These are phyloP conservation scores for Ceratocystis ficicola DNA, from an alignment of 2,329 filamentous ascomycete species.

Conservation along the genomic window DNA sequence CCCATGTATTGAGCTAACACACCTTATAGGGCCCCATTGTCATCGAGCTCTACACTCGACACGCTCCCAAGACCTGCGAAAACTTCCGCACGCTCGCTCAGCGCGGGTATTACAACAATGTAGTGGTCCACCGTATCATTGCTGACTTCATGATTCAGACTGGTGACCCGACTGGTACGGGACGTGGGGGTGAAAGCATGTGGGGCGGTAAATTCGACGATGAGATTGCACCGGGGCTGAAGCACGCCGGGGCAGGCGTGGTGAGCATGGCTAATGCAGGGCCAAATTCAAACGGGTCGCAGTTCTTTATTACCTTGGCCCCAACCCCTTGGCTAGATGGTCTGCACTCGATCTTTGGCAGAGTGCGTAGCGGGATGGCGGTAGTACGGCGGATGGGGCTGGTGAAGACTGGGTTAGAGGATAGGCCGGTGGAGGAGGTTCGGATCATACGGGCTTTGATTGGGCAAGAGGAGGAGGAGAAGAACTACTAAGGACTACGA, in stretches of 20 bases:
- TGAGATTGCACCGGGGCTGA: slow-evolving; percentile 66
- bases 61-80: slow-evolving; percentile 78
- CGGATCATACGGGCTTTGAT: slow-evolving; percentile 64
- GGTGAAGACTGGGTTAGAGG: slow-evolving; percentile 70
- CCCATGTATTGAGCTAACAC: neutral
- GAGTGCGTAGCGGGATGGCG: slow-evolving; percentile 71
- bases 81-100: slow-evolving; percentile 74
- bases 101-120: slow-evolving; percentile 77
- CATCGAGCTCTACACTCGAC: slow-evolving; percentile 77
- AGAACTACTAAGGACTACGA: neutral
- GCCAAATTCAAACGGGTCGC: slow-evolving; percentile 82
- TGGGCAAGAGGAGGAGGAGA: slow-evolving; percentile 41
- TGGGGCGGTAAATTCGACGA: slow-evolving; percentile 92
- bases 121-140: slow-evolving; percentile 89
- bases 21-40: slow-evolving; percentile 59
- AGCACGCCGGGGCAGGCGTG: slow-evolving; percentile 88
- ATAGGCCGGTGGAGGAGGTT: slow-evolving; percentile 69
- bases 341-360: slow-evolving; percentile 92
- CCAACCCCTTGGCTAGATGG: slow-evolving; percentile 94
- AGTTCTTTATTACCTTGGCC: slow-evolving; percentile 92
- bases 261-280: slow-evolving; percentile 94
- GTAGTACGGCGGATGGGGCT: slow-evolving; percentile 80
- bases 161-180: slow-evolving; percentile 87
- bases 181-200: slow-evolving; percentile 76
- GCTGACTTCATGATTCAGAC: slow-evolving; percentile 94